Evolutionary conservation across 345 rosid genomes (phyloP).

Genomic region (Punica granatum): DNA sequence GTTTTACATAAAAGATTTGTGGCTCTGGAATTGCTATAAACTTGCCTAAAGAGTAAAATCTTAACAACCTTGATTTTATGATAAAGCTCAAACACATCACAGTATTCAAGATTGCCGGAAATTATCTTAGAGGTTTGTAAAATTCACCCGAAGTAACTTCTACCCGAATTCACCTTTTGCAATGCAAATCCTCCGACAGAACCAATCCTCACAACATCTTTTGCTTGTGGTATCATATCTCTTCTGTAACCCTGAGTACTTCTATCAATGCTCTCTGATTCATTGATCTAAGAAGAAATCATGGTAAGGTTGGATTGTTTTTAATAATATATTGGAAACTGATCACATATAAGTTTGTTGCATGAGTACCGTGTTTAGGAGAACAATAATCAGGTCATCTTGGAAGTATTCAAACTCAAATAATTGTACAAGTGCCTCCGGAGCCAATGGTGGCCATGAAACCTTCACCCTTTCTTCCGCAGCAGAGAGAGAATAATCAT

Average conservation of each 20-base stretch:
- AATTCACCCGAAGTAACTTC: slow-evolving; percentile 71
- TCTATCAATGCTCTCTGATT: slow-evolving; percentile 45
- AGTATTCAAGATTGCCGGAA: not conserved
- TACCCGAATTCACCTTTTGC: slow-evolving; percentile 70
- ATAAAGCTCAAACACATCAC: not conserved
- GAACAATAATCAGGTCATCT: slow-evolving; percentile 61
- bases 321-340: not conserved
- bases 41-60: not conserved
- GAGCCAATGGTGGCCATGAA: slow-evolving; percentile 74
- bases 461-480: slow-evolving; percentile 87
- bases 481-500: slow-evolving; percentile 8
- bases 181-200: slow-evolving; percentile 80
- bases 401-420: slow-evolving; percentile 56
- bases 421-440: slow-evolving; percentile 75
- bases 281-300: slow-evolving; percentile 48
- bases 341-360: not conserved
- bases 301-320: not conserved
- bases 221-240: slow-evolving; percentile 48
- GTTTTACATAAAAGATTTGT: not conserved
- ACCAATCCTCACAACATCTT: slow-evolving; percentile 67
- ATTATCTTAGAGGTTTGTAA: not conserved
- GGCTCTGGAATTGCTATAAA: not conserved
- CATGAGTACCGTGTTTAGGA: slow-evolving; percentile 59
- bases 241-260: slow-evolving; percentile 42
- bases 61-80: not conserved